Base-by-base conservation (phyloP, 2,329 filamentous ascomycete genomes). In the Diaporthe vaccinii region DNA sequence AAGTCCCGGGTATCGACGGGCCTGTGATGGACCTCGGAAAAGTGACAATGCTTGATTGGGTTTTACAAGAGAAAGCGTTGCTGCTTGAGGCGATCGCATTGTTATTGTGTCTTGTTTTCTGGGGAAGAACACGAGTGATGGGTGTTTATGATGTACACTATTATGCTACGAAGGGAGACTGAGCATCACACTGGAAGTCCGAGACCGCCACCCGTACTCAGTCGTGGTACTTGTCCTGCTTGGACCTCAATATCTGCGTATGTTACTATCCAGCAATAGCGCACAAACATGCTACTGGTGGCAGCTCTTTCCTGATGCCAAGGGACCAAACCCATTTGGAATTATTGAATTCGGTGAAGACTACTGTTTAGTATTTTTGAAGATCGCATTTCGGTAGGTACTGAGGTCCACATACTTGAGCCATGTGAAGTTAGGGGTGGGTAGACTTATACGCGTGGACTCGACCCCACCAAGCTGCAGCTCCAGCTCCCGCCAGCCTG, bases 381-480 rank as follows among this genome's bases (percentile, higher is more conserved):
- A 41, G 14, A 20, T 41, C 28, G 49, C 12, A n/a, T 55, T 28
- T 22, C 17, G 17, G 20, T 28, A 39, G 31, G 8, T 49, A 15
- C 0, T 7, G 2, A 17, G 44, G 20, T 8, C 34, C 14, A 28
- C 3, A 25, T 39, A 20, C 22, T 69, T 22, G 49, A 41, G 15
- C 9, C 34, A 3, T 41, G 31, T 41, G n/a, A 28, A 41, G 46
- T 31, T 28, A 39, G 49, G 25, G 49, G 34, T 31, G 28, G 17
- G 17, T 44, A 17, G 58, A 65, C 58, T 73, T 46, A 57, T 65
- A 57, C 49, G 46, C 31, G 36, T 44, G 34, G 46, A 28, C 28
- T 39, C 9, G 17, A 41, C 58, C 71, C 71, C 71, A 53, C 58
- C 39, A n/a, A 25, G 49, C 51, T 61, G 58, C 65, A 65, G 58